Conservation (phyloP, 345 rosid genomes). For the Gossypium ekmanianum region DNA sequence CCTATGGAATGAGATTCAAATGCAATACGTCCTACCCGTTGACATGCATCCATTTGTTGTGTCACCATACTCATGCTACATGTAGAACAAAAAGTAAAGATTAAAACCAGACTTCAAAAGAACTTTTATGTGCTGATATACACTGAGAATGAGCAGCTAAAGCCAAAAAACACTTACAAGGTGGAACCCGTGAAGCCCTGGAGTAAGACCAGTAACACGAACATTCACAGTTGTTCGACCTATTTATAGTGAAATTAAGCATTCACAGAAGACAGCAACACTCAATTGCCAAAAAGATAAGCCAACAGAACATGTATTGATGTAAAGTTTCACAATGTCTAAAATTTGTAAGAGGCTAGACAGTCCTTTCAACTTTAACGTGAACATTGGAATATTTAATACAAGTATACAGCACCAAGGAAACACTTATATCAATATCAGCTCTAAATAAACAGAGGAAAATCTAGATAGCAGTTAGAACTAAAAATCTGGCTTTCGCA, state of each 20-base stretch:
- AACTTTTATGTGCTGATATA: background rate
- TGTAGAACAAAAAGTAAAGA: background rate
- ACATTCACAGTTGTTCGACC: conserved; percentile 90
- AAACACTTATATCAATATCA: background rate
- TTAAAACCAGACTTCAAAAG: background rate
- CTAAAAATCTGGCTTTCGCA: background rate
- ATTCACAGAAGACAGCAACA: background rate
- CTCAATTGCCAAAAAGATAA: background rate
- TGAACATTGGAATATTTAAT: background rate
- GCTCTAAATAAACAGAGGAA: background rate
- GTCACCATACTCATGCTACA: conserved; percentile 90
- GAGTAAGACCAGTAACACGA: conserved; percentile 77
- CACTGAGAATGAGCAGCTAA: conserved; percentile 8
- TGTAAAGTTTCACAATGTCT: background rate
- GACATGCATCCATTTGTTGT: conserved; percentile 98
- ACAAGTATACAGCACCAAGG: background rate
- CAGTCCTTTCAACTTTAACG: conserved; percentile 1
- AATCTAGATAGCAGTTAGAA: background rate
- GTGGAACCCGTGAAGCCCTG: conserved; percentile 44
- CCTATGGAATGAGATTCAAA: background rate
- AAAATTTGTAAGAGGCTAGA: background rate
- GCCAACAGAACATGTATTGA: background rate
- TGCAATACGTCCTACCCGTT: conserved; percentile 47
- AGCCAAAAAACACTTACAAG: conserved; percentile 45
- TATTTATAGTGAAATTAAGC: conserved; percentile 22